A percentile compares a stretch with the other conserved stretches of the same genome.
Conservation (phyloP, 2,329 filamentous ascomycete species). For the Fusarium fracticaudum region DNA sequence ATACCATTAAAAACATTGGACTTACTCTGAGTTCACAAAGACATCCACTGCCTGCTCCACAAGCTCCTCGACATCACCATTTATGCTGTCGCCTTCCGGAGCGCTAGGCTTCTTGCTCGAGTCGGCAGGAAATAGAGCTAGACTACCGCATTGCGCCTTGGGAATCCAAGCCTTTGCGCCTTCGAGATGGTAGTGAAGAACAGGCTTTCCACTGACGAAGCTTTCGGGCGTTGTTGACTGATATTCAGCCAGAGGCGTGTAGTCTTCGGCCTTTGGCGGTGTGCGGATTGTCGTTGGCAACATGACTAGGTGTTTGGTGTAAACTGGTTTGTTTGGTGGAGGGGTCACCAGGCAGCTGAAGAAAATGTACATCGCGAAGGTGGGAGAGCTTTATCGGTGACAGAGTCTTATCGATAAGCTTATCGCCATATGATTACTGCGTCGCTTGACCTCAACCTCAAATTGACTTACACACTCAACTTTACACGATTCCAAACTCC, state of each 20-base stretch:
- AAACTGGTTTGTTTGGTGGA: conserved; percentile 27
- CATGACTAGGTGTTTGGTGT: conserved; percentile 39
- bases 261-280: conserved; percentile 67
- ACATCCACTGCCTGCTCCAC: conserved; percentile 63
- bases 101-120: conserved; percentile 44
- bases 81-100: conserved; percentile 34
- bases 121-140: conserved; percentile 63
- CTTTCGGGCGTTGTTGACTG: conserved; percentile 76
- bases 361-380: conserved; percentile 35
- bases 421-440: background rate
- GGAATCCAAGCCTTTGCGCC: conserved; percentile 68
- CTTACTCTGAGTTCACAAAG: conserved; percentile 68
- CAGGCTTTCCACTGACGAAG: conserved; percentile 76
- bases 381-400: conserved; percentile 35
- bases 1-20: background rate
- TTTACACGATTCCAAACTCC: background rate
- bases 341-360: conserved; percentile 35
- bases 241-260: conserved; percentile 73
- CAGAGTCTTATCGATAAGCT: conserved; percentile 30
- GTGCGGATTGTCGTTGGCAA: conserved; percentile 65
- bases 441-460: background rate
- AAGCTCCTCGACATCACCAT: conserved; percentile 49
- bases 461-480: background rate
- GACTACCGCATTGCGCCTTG: conserved; percentile 60
- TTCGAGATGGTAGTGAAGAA: conserved; percentile 72